Percentiles rank a stretch among this genome's conserved stretches.
Conservation (phyloP, 257 asterid species). For the Misopates orontium region DNA sequence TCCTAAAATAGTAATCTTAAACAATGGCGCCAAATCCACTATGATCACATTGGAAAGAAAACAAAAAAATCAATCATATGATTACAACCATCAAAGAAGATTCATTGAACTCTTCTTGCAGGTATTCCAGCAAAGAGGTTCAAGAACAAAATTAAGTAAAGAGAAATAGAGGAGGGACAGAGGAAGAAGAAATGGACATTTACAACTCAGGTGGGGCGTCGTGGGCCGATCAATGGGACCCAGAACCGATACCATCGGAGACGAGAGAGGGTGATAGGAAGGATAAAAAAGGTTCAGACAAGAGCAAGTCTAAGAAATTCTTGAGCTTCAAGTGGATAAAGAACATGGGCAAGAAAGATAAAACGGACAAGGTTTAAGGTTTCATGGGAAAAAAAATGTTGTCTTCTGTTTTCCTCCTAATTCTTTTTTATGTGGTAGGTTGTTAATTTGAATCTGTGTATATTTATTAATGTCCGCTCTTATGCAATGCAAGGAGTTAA, state of each 20-base stretch:
- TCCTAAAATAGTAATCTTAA: slow-evolving; percentile 28
- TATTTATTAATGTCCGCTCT: no score
- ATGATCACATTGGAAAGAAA: no score
- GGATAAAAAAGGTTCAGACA: slow-evolving; percentile 35
- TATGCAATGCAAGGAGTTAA: no score
- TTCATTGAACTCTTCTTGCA: slow-evolving; percentile 16
- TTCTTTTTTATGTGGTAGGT: no score
- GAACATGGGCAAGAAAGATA: slow-evolving; percentile 54
- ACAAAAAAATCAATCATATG: no score
- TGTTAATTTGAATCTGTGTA: no score
- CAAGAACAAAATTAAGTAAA: no score
- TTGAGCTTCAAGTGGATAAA: slow-evolving; percentile 62
- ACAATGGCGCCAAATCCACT: no score
- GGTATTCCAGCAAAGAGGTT: no score
- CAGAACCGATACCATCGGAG: slow-evolving; percentile 60
- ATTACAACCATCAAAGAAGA: slow-evolving; percentile 4
- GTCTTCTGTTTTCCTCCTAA: no score
- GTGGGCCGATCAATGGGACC: slow-evolving; percentile 99
- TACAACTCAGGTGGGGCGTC: slow-evolving; percentile 67
- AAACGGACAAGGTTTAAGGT: slow-evolving; percentile 28
- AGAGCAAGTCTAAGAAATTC: slow-evolving; percentile 54
- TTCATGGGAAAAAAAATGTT: neutral
- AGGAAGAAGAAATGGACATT: slow-evolving; percentile 48
- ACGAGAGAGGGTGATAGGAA: slow-evolving; percentile 33
- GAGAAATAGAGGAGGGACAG: neutral